These are phyloP conservation scores for Peronosclerospora sorghi DNA, from an alignment of 352 stramenopile species.

Conservation along the genomic window DNA sequence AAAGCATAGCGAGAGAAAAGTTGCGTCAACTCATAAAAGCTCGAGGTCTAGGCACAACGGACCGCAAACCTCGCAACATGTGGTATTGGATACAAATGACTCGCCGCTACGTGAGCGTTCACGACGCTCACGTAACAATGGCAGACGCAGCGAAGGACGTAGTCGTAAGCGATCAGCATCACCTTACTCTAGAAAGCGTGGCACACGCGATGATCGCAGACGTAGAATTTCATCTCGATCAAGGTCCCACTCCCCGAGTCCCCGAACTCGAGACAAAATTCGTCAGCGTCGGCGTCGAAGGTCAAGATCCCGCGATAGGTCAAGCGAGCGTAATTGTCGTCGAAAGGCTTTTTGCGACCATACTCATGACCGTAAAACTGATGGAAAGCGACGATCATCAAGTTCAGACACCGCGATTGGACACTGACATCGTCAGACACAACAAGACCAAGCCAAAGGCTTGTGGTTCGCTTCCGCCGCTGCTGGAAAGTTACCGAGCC, in stretches of 20 bases:
- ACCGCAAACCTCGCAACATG: constrained; percentile 10
- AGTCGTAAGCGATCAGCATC: constrained; percentile 13
- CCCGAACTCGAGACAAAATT: constrained; percentile 10
- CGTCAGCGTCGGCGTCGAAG: constrained; percentile 12
- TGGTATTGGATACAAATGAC: constrained; percentile 11
- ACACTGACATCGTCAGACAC: too few relatives aligned
- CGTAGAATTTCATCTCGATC: constrained; percentile 22
- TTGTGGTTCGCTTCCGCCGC: too few relatives aligned
- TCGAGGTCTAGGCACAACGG: constrained; percentile 27
- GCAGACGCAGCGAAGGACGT: constrained; percentile 11
- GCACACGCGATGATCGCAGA: constrained; percentile 11
- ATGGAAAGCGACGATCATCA: constrained; percentile 3
- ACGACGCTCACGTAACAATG: constrained; percentile 13
- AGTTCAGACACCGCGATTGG: not conserved
- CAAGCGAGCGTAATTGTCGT: constrained; percentile 14
- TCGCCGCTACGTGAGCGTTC: constrained; percentile 4
- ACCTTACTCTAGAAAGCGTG: constrained; percentile 5
- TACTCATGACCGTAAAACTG: constrained; percentile 7
- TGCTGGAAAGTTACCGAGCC: too few relatives aligned
- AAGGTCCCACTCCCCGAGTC: constrained; percentile 20
- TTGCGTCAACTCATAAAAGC: constrained; percentile 7
- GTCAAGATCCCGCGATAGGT: constrained; percentile 17
- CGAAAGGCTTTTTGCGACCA: not conserved
- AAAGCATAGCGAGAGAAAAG: constrained; percentile 16
- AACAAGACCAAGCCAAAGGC: constrained; percentile 21